These are phyloP conservation scores for Polychaeton citri DNA, from an alignment of 2,329 filamentous ascomycete species.

Conservation along the genomic window DNA sequence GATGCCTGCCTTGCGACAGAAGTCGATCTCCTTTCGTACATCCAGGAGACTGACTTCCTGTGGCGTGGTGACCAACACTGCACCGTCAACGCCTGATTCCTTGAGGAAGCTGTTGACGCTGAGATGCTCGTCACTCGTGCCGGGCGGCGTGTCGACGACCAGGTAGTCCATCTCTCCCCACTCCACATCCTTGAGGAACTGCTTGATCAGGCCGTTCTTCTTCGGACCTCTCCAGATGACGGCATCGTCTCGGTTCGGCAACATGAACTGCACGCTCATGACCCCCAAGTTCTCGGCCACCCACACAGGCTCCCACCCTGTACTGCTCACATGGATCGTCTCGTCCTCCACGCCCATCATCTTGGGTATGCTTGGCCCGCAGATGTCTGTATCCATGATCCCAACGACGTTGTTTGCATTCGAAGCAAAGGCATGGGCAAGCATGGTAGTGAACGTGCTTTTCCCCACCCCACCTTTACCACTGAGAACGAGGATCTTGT, in stretches of 20 bases:
- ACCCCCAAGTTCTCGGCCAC: slow-evolving; percentile 86
- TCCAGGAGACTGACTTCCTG: slow-evolving; percentile 89
- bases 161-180: slow-evolving; percentile 94
- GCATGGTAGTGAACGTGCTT: slow-evolving; percentile 78
- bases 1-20: slow-evolving; percentile 90
- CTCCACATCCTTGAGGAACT: slow-evolving; percentile 93
- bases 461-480: slow-evolving; percentile 97
- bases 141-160: slow-evolving; percentile 88
- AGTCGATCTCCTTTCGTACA: slow-evolving; percentile 94
- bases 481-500: slow-evolving; percentile 85
- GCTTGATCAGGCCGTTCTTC: slow-evolving; percentile 97
- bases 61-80: slow-evolving; percentile 84
- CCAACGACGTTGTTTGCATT: slow-evolving; percentile 70
- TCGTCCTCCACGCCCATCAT: slow-evolving; percentile 97
- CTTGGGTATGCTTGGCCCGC: slow-evolving; percentile 89
- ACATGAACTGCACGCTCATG: slow-evolving; percentile 98
- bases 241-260: slow-evolving; percentile 84
- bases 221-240: slow-evolving; percentile 97
- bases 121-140: slow-evolving; percentile 89
- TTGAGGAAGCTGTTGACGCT: slow-evolving; percentile 86
- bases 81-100: slow-evolving; percentile 83
- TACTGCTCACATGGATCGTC: slow-evolving; percentile 78
- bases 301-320: slow-evolving; percentile 92
- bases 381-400: slow-evolving; percentile 97
- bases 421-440: slow-evolving; percentile 77